These are phyloP conservation scores for Fusarium luffae DNA, from an alignment of 2,329 filamentous ascomycete species.

Conservation along the genomic window DNA sequence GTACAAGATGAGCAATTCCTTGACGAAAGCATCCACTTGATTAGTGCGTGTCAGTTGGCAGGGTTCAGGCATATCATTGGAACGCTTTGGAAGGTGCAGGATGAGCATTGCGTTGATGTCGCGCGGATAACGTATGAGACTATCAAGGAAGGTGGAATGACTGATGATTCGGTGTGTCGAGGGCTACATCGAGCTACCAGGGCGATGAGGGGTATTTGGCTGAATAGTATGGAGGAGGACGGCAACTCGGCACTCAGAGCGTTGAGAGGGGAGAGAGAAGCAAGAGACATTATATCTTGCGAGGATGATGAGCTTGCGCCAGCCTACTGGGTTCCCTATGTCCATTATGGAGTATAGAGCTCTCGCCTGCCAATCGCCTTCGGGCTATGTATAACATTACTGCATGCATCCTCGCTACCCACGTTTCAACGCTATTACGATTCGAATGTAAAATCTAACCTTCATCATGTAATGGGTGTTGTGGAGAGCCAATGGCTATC, in stretches of 20 bases:
- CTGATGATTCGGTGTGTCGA: neutral
- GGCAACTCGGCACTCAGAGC: accelerated
- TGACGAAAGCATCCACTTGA: neutral
- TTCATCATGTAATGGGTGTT: too few species aligned
- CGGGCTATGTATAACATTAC: too few species aligned
- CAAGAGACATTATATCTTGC: neutral
- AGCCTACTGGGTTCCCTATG: neutral
- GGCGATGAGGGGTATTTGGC: neutral
- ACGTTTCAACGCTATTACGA: too few species aligned
- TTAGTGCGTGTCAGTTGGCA: neutral
- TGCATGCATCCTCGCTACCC: too few species aligned
- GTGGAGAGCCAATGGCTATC: too few species aligned
- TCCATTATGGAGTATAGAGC: too few species aligned
- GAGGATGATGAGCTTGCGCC: neutral
- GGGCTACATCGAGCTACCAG: neutral
- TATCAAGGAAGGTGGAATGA: neutral
- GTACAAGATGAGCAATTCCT: neutral
- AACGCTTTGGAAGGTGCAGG: neutral
- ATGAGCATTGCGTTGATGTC: neutral
- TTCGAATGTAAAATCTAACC: too few species aligned
- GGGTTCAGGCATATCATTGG: neutral
- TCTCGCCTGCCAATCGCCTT: too few species aligned
- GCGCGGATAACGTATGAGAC: neutral
- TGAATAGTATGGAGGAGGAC: accelerated
- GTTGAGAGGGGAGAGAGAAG: neutral